phyloP scores from a whole-genome alignment of 306 rosid genomes.

The Argentina anserina region DNA sequence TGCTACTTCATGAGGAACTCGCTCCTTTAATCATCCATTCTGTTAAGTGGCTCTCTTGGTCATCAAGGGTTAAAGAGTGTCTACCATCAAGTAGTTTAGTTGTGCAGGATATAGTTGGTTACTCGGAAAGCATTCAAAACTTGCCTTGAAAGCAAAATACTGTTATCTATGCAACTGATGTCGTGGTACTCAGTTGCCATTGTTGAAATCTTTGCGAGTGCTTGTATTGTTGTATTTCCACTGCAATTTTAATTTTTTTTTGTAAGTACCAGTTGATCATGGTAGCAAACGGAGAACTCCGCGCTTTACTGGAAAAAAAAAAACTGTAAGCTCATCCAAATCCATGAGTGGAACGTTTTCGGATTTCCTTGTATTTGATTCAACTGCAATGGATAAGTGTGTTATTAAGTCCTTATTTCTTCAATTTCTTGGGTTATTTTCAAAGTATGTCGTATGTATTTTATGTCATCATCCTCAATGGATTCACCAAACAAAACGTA shows the following conservation, averaged over 20 bases:
- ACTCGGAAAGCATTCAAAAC: slow-evolving; percentile 38
- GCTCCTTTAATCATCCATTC: not conserved
- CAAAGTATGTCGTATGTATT: not conserved
- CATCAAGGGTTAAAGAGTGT: slow-evolving; percentile 28
- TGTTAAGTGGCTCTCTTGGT: slow-evolving; percentile 17
- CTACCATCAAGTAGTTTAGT: slow-evolving; percentile 22
- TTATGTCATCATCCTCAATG: not conserved
- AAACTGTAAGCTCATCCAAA: not conserved
- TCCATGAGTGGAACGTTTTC: not conserved
- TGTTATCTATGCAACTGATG: slow-evolving; percentile 31
- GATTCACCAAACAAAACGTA: too few relatives aligned
- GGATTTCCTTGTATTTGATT: not conserved
- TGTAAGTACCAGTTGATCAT: not conserved
- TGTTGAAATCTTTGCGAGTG: slow-evolving; percentile 30
- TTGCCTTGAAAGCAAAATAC: slow-evolving; percentile 32
- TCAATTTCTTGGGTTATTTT: too few relatives aligned
- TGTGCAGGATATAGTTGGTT: slow-evolving; percentile 41
- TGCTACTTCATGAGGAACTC: slow-evolving; percentile 22
- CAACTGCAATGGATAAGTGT: not conserved
- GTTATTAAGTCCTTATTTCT: not conserved
- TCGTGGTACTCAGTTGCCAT: slow-evolving; percentile 29
- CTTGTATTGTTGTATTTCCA: slow-evolving; percentile 1
- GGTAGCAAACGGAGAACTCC: not conserved
- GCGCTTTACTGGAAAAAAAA: not conserved
- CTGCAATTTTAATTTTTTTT: not conserved